These are phyloP conservation scores for Trypanosomatidae sp. DNA, from an alignment of 208 protist genomes.

Conservation along the genomic window DNA sequence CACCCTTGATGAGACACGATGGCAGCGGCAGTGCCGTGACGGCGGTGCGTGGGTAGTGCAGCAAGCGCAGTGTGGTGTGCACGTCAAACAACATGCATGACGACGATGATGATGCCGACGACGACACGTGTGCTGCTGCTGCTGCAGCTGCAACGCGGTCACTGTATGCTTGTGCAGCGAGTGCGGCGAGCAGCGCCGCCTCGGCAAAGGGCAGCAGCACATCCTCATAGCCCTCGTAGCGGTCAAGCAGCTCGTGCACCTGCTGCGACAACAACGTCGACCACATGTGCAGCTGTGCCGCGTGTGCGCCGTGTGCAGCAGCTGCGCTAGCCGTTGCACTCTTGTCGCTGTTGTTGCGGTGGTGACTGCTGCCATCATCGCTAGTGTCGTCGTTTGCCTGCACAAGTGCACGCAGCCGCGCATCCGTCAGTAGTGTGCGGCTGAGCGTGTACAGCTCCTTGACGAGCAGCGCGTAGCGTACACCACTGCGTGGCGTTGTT, in stretches of 20 bases:
- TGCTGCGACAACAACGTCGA: slow-evolving; percentile 67
- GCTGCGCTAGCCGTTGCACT: too few relatives aligned
- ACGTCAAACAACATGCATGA: slow-evolving; percentile 38
- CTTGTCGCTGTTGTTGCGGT: too few relatives aligned
- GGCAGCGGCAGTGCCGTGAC: slow-evolving; percentile 19
- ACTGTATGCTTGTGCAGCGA: slow-evolving; percentile 46
- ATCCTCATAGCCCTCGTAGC: slow-evolving; percentile 82
- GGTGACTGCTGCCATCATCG: too few relatives aligned
- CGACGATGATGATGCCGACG: too few relatives aligned
- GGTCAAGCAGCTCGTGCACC: slow-evolving; percentile 34
- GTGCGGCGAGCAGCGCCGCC: slow-evolving; percentile 48
- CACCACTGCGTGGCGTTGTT: slow-evolving; percentile 49
- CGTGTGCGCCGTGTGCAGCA: too few relatives aligned
- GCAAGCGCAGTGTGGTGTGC: slow-evolving; percentile 28
- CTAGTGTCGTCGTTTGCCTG: slow-evolving; percentile 1
- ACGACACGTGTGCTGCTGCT: slow-evolving; percentile 1
- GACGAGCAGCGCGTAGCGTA: slow-evolving; percentile 58
- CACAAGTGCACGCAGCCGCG: slow-evolving; percentile 27
- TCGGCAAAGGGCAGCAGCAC: slow-evolving; percentile 68
- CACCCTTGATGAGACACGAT: background rate
- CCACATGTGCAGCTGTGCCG: too few relatives aligned
- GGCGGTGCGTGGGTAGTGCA: slow-evolving; percentile 36
- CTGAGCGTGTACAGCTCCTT: slow-evolving; percentile 48
- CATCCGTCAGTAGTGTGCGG: slow-evolving; percentile 45
- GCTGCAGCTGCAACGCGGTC: slow-evolving; percentile 3